phyloP scores from a whole-genome alignment of 1,284 basidiomycete species.

The Ganoderma lucidum region DNA sequence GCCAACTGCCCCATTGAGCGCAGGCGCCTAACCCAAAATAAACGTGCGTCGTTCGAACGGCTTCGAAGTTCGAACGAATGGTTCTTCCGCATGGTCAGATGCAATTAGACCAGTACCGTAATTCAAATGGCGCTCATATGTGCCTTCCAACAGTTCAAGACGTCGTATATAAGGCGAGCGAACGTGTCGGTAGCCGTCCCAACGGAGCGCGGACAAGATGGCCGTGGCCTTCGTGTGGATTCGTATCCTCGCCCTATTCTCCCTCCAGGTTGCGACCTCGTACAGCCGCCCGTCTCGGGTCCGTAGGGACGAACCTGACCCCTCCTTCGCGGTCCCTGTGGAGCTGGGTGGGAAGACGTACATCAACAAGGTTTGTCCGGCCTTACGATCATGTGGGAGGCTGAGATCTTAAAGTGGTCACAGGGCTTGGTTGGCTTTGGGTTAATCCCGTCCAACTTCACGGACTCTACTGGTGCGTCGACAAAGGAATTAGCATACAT shows the following conservation, averaged over 20 bases:
- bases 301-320: conserved; percentile 31
- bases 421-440: conserved; percentile 50
- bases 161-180: conserved; percentile 8
- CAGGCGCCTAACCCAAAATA: not conserved
- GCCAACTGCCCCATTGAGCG: not conserved
- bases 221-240: conserved; percentile 12
- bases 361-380: conserved; percentile 39
- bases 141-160: not conserved
- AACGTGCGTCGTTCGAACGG: not conserved
- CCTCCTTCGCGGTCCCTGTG: conserved; percentile 32
- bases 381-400: not conserved
- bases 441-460: conserved; percentile 47
- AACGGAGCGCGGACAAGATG: conserved; percentile 5
- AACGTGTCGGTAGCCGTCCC: not conserved
- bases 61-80: not conserved
- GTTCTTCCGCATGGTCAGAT: conserved; percentile 2
- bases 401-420: conserved; percentile 8
- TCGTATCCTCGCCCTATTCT: conserved; percentile 17
- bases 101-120: not conserved
- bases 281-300: conserved; percentile 10
- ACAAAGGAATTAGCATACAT: too few relatives aligned
- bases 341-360: conserved; percentile 37
- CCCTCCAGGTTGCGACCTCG: conserved; percentile 15
- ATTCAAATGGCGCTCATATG: not conserved
- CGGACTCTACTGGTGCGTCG: conserved; percentile 44